Evolutionary conservation across 2,329 filamentous ascomycete genomes (phyloP), one percentile per base, ranked within the genome.

Genomic region (Fusarium sacchari): DNA sequence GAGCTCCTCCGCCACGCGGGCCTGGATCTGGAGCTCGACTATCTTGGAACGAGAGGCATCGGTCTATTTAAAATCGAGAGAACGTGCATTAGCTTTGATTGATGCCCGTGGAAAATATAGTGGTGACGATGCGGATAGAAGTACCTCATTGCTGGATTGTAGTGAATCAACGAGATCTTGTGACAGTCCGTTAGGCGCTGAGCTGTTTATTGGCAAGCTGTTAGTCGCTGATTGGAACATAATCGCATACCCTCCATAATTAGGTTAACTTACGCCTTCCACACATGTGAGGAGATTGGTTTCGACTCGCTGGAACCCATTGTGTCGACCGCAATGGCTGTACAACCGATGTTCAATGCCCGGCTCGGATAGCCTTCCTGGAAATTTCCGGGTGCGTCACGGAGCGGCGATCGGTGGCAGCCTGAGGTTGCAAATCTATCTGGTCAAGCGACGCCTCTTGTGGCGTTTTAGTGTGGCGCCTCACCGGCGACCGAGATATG

Each of bases 21-120:
- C 86, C 86, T 98, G 95, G 82, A 97, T 92, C 79, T 96, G 92
- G 73, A 96, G 90, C 85, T 98, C 96, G 82, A 94, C 86, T 80
- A 92, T 87, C 84, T 94, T 94, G 79, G 92, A 89, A 81, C 96
- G 95, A 74, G 94, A 95, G 68, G 92, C 91, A 85, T 98, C 95
- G 84, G 93, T 96, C 96, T 98, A 81, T 67, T 34, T 42, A 59
- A n/a, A 46, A 44, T 24, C 47, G 49, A 49, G 57, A n/a, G 5
- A 46, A 40, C 26, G 24, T 40, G 20, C 43, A 71, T 77, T 61
- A 76, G 73, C 53, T 64, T 74, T 24, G 64, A 34, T 52, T 30
- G 26, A 57, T 18, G 8, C 22, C 6, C n/a, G 1, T 28, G 13
- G 22, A n/a, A 57, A 52, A 37, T 49, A 14, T 15, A 22, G 12